Evolutionary conservation across 2,329 filamentous ascomycete species (phyloP).

Genomic region (Ustulina deusta): DNA sequence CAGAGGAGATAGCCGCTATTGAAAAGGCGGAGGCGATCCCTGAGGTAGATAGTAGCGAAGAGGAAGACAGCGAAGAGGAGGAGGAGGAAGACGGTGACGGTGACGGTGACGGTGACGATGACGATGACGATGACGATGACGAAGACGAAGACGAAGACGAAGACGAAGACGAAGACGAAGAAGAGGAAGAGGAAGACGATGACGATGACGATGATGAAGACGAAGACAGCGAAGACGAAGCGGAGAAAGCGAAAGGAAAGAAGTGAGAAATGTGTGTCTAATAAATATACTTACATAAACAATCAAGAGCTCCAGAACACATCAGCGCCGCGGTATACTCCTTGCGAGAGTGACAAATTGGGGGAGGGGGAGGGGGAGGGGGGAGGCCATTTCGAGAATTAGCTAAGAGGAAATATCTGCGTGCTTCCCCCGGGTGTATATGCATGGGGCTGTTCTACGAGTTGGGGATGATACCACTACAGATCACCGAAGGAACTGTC

Average conservation of each 20-base stretch:
- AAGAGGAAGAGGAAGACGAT: slow-evolving; percentile 42
- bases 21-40: slow-evolving; percentile 56
- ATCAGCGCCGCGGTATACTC: background rate
- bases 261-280: slow-evolving; percentile 43
- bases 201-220: slow-evolving; percentile 34
- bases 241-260: slow-evolving; percentile 38
- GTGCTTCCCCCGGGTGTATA: background rate
- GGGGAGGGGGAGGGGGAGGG: no score
- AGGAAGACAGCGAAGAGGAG: slow-evolving; percentile 48
- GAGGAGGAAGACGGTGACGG: slow-evolving; percentile 44
- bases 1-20: slow-evolving; percentile 55
- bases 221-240: slow-evolving; percentile 38
- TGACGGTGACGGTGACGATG: slow-evolving; percentile 42
- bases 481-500: background rate
- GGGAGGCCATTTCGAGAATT: background rate
- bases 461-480: background rate
- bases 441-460: background rate
- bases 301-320: background rate
- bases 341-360: background rate
- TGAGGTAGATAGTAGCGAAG: slow-evolving; percentile 55
- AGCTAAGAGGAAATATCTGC: background rate
- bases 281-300: slow-evolving; percentile 8
- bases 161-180: slow-evolving; percentile 46
- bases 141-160: slow-evolving; percentile 49
- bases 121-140: slow-evolving; percentile 45